phyloP scores from a whole-genome alignment of 306 rosid genomes.

The Coriaria nepalensis region DNA sequence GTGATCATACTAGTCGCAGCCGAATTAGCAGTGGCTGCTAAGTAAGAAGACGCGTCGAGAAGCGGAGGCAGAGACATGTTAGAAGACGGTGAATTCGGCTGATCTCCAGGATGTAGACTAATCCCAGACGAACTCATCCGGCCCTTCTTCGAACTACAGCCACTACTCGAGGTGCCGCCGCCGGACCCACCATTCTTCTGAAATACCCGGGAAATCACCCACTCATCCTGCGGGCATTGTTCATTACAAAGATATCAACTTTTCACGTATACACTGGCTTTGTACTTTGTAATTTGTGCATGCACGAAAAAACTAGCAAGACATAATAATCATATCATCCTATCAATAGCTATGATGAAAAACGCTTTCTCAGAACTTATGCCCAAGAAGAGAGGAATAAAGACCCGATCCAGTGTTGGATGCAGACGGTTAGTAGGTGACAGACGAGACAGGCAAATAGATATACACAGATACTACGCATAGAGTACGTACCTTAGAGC shows the following conservation, averaged over 20 bases:
- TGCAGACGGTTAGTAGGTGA: no score
- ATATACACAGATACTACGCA: no score
- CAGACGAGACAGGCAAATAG: no score
- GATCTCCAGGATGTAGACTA: constrained; percentile 21
- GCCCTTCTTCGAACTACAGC: constrained; percentile 36
- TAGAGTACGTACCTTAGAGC: constrained; percentile 37
- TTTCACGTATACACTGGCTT: no score
- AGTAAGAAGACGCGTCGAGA: constrained; percentile 56
- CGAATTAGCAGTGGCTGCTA: constrained; percentile 4
- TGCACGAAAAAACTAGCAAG: not conserved
- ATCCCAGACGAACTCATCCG: constrained; percentile 19
- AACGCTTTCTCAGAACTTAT: no score
- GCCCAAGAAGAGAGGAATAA: no score
- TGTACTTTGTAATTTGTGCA: no score
- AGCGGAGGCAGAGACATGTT: constrained; percentile 73
- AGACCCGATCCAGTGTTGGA: no score
- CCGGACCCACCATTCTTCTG: constrained; percentile 37
- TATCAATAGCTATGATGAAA: no score
- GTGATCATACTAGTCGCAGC: constrained; percentile 9
- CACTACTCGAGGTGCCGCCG: constrained; percentile 14
- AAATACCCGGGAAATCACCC: constrained; percentile 93
- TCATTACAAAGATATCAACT: no score
- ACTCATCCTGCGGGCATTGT: constrained; percentile 54
- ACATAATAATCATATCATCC: no score
- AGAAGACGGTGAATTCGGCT: constrained; percentile 73